phyloP scores from a whole-genome alignment of 139 green algal species.

The Pleodorina starrii region DNA sequence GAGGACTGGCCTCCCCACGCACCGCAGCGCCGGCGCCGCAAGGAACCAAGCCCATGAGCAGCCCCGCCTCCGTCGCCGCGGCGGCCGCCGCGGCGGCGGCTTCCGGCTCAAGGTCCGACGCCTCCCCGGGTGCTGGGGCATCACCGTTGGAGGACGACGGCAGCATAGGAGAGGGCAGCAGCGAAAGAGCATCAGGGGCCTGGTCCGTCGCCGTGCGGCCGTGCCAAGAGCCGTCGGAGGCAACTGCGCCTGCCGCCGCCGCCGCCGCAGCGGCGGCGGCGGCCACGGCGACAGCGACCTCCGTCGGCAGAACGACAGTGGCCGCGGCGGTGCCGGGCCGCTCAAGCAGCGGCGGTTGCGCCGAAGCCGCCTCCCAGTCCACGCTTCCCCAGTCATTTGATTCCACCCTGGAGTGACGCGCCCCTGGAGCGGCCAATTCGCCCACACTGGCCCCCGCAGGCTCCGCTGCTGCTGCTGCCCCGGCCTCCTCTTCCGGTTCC shows the following conservation, averaged over 20 bases:
- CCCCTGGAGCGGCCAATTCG: background rate
- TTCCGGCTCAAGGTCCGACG: background rate
- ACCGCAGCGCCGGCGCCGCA: background rate
- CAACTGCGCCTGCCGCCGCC: too few relatives aligned
- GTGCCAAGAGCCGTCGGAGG: background rate
- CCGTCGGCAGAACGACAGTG: background rate
- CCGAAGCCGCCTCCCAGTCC: background rate
- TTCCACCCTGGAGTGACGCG: background rate
- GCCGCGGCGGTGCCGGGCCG: background rate
- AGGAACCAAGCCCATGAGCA: background rate
- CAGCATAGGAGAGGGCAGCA: conserved; percentile 10
- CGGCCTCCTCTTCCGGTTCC: background rate
- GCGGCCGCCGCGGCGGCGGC: background rate
- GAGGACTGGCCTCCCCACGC: background rate
- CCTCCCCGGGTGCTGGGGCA: background rate
- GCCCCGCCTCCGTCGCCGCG: background rate
- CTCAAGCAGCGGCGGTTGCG: background rate
- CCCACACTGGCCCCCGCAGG: background rate
- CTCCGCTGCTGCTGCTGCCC: background rate
- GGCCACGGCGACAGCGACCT: background rate
- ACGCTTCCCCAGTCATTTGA: background rate
- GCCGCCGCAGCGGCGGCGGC: background rate
- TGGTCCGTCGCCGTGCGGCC: background rate
- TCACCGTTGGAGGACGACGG: background rate
- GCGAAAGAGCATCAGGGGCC: background rate